Evolutionary conservation across 768 basidiomycete genomes (phyloP).

Genomic region (Russula sp.): DNA sequence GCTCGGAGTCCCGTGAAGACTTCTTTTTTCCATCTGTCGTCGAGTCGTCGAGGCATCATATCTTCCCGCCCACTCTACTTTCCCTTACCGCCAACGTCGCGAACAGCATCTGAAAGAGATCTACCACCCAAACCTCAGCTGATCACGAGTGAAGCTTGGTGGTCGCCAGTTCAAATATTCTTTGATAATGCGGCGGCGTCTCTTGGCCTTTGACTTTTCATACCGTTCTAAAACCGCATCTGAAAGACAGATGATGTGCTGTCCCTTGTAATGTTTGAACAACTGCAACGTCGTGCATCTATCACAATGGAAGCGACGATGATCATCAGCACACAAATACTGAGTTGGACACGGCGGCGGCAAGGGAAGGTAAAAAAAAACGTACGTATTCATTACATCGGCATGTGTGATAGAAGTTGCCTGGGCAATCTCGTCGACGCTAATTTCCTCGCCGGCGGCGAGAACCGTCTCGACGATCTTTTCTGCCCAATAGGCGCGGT

Average conservation of each 20-base stretch:
- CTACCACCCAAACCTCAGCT: conserved; percentile 64
- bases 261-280: conserved; percentile 94
- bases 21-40: no score
- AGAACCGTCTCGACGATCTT: conserved; percentile 88
- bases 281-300: conserved; percentile 93
- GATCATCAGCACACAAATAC: not conserved
- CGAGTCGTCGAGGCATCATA: no score
- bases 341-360: not conserved
- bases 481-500: conserved; percentile 96
- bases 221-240: conserved; percentile 88
- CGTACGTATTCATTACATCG: conserved; percentile 98
- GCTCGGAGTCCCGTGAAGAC: no score
- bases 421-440: conserved; percentile 95
- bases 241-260: conserved; percentile 87
- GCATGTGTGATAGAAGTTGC: conserved; percentile 91
- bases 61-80: not conserved
- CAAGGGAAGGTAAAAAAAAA: conserved; percentile 21
- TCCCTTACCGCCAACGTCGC: conserved; percentile 17
- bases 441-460: conserved; percentile 61
- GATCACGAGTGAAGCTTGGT: conserved; percentile 84
- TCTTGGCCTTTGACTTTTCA: conserved; percentile 75
- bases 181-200: conserved; percentile 69
- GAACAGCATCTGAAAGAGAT: conserved; percentile 4
- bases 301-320: not conserved
- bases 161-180: conserved; percentile 89